Base-by-base conservation (phyloP, 2,329 filamentous ascomycete genomes). In the Fusarium annulatum region DNA sequence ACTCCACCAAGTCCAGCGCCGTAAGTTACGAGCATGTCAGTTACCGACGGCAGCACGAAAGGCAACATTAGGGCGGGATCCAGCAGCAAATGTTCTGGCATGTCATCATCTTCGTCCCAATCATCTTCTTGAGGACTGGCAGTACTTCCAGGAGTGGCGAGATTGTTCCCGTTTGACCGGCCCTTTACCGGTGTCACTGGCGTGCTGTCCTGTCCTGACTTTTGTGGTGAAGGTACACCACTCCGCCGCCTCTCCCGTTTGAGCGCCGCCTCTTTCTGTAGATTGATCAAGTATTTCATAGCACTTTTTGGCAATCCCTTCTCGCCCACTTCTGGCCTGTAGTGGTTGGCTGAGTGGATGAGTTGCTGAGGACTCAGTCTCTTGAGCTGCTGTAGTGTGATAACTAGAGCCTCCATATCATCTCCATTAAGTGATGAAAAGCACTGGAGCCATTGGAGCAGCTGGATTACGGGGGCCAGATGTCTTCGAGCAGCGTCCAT, bases 361-460 rank as follows among this genome's bases (percentile, higher is more conserved):
- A 99, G 88, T 81, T 99, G 96, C 79, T 95, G 93, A 0, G 95
- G 93, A 33, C 91, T 95, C 53, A 99, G 86, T 45, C 92, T 88
- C 73, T 94, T 95, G 45, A 99, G 87, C 81, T 98, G 96, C 79
- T 97, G 92, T 28, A 98, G 84, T 1, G 96, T 99, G 21, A 91
- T 94, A 36, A 97, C 91, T 21, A 99, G 88, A 6, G 94, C 94
- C 79, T 97, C 95, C 42, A 96, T 86, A 79, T 98, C 95, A 79
- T 98, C 95, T 16, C 86, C 84, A 9, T 91, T 94, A 8, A 98
- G 88, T 2, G 95, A 97, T 3, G 96, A 98, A 82, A 98, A 98
- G 82, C 95, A 98, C 81, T 99, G 96, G 41, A 99, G 86, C 96
- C 96, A 99, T 82, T 99, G 96, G 10, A 99, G 86, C 6, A 99